Conservation (phyloP, 495 filamentous ascomycete species). For the Penicillium lagena region DNA sequence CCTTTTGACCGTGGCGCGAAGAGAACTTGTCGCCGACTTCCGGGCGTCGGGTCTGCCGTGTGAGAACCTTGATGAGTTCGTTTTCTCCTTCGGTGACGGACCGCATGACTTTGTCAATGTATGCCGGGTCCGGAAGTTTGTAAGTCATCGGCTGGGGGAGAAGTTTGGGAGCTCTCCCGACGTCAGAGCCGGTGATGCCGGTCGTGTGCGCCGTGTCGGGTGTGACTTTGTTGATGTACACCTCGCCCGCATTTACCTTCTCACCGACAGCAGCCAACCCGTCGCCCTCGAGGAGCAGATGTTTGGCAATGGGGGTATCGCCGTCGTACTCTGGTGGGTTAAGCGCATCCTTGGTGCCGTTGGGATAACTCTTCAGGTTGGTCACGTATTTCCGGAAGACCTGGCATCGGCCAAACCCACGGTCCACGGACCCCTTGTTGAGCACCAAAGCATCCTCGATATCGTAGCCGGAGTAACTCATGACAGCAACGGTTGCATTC, state of each 20-base stretch:
- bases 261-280: conserved; percentile 81
- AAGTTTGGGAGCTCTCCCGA: conserved; percentile 39
- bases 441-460: conserved; percentile 97
- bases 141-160: conserved; percentile 69
- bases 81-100: conserved; percentile 77
- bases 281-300: conserved; percentile 67
- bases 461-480: conserved; percentile 99
- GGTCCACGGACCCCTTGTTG: conserved; percentile 90
- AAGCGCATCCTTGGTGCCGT: conserved; percentile 69
- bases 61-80: conserved; percentile 82
- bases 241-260: conserved; percentile 64
- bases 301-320: conserved; percentile 61
- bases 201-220: conserved; percentile 65
- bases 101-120: conserved; percentile 92
- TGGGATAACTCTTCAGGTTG: conserved; percentile 72
- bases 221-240: conserved; percentile 80
- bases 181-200: conserved; percentile 55
- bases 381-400: conserved; percentile 86
- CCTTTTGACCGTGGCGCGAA: conserved; percentile 95
- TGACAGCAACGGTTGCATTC: conserved; percentile 94
- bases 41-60: conserved; percentile 84
- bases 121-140: conserved; percentile 73
- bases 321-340: conserved; percentile 53
- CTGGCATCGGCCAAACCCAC: conserved; percentile 93
- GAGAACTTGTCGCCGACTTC: conserved; percentile 98